Conservation (phyloP, 768 basidiomycete genomes). For the Pleurotus tuoliensis region DNA sequence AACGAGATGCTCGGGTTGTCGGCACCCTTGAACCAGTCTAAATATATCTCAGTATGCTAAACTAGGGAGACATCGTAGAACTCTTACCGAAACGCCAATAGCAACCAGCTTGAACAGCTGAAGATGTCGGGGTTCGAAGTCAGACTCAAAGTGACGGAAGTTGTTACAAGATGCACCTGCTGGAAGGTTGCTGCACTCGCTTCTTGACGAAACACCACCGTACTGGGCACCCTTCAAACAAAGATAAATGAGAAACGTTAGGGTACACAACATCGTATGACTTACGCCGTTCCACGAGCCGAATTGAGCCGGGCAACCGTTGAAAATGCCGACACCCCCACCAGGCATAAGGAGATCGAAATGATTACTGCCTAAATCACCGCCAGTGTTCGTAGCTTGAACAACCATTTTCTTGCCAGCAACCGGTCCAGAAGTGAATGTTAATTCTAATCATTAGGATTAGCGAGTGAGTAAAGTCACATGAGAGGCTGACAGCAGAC, state of each 20-base stretch:
- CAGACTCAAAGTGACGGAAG: not conserved
- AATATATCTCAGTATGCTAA: not conserved
- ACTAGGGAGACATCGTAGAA: not conserved
- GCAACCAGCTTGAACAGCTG: slow-evolving; percentile 1
- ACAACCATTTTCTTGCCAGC: slow-evolving; percentile 5
- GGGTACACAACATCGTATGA: not conserved
- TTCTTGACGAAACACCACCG: slow-evolving; percentile 1
- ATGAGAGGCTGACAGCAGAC: not conserved
- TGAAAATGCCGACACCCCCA: slow-evolving; percentile 2
- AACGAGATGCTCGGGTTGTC: slow-evolving; percentile 3
- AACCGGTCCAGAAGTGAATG: slow-evolving; percentile 4
- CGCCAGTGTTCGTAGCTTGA: slow-evolving; percentile 4
- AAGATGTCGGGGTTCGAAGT: not conserved
- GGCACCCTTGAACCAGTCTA: slow-evolving; percentile 6
- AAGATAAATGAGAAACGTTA: not conserved
- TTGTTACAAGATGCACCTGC: not conserved
- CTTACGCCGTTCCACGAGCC: slow-evolving; percentile 6
- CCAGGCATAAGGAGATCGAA: slow-evolving; percentile 7
- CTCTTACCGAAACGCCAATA: slow-evolving; percentile 6
- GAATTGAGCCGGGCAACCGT: slow-evolving; percentile 5
- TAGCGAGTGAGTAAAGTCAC: not conserved
- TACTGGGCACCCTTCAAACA: slow-evolving; percentile 2
- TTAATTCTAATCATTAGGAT: not conserved
- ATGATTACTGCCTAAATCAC: slow-evolving; percentile 1
- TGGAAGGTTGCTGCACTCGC: not conserved